Percentiles rank a stretch among this genome's conserved stretches.
phyloP scores from a whole-genome alignment of 1,284 basidiomycete genomes.

The Irpex lacteus region DNA sequence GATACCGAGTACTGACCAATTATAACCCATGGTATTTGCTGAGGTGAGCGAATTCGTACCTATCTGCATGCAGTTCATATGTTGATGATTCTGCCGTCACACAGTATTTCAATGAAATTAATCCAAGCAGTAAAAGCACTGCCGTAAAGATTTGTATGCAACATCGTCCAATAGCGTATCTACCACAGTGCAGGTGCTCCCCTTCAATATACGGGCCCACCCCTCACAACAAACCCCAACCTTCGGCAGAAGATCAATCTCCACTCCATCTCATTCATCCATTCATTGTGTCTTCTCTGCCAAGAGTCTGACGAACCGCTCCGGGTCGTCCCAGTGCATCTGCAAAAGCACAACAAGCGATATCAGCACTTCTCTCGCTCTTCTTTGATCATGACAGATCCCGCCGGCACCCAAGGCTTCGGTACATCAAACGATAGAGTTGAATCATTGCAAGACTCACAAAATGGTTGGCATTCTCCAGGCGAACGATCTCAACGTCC shows the following conservation, averaged over 20 bases:
- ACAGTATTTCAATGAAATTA: too few relatives aligned
- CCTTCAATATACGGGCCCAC: background rate
- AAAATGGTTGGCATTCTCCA: slow-evolving; percentile 24
- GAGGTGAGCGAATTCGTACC: too few relatives aligned
- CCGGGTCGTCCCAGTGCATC: slow-evolving; percentile 25
- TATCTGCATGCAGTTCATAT: too few relatives aligned
- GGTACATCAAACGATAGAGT: too few relatives aligned
- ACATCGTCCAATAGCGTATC: background rate
- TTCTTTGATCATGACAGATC: too few relatives aligned
- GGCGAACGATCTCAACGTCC: background rate
- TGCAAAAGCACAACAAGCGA: slow-evolving; percentile 1
- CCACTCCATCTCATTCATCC: background rate
- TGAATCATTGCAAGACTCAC: slow-evolving; percentile 13
- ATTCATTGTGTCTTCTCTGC: slow-evolving; percentile 2
- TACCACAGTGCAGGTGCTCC: background rate
- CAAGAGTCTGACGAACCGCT: slow-evolving; percentile 16
- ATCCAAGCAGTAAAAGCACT: too few relatives aligned
- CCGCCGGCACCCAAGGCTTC: too few relatives aligned
- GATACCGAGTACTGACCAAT: too few relatives aligned
- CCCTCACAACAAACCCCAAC: background rate
- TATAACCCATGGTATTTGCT: too few relatives aligned
- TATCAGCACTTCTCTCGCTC: background rate
- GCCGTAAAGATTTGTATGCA: background rate
- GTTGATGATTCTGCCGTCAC: too few relatives aligned
- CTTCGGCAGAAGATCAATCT: background rate